Evolutionary conservation across 1,284 basidiomycete species (phyloP).

Genomic region (Rhodotorula sp.): DNA sequence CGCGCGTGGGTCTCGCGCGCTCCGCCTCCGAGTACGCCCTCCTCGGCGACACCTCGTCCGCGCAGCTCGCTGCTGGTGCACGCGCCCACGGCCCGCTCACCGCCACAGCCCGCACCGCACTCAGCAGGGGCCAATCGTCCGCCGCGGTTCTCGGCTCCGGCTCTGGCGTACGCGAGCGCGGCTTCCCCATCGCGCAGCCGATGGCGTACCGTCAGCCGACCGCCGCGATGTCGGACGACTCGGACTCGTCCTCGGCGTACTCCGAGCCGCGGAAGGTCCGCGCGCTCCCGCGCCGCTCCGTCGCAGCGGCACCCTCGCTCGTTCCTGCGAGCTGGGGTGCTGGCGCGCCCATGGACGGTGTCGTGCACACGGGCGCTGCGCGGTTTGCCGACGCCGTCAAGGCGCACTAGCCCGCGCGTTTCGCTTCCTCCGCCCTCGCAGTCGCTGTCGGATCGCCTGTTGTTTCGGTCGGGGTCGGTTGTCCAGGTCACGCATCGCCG

Average conservation of each 20-base stretch:
- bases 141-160: neutral
- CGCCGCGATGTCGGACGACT: neutral
- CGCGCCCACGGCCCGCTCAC: neutral
- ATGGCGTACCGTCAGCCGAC: constrained; percentile 8
- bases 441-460: neutral
- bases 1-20: constrained; percentile 6
- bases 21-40: constrained; percentile 14
- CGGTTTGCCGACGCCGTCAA: constrained; percentile 5
- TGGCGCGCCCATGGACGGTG: neutral
- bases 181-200: constrained; percentile 22
- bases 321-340: neutral
- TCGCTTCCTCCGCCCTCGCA: neutral
- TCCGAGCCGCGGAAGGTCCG: constrained; percentile 8
- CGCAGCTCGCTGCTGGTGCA: neutral
- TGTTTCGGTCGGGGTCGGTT: neutral
- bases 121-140: neutral
- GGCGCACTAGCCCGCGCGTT: neutral
- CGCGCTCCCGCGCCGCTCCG: constrained; percentile 5
- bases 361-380: neutral
- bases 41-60: neutral
- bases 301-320: neutral
- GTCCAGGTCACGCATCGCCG: neutral
- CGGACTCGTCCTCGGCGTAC: neutral
- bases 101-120: neutral
- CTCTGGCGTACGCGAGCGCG: neutral